Conservation (phyloP, 371 early-diverging fungal species). For the Actinomortierella wolfii region DNA sequence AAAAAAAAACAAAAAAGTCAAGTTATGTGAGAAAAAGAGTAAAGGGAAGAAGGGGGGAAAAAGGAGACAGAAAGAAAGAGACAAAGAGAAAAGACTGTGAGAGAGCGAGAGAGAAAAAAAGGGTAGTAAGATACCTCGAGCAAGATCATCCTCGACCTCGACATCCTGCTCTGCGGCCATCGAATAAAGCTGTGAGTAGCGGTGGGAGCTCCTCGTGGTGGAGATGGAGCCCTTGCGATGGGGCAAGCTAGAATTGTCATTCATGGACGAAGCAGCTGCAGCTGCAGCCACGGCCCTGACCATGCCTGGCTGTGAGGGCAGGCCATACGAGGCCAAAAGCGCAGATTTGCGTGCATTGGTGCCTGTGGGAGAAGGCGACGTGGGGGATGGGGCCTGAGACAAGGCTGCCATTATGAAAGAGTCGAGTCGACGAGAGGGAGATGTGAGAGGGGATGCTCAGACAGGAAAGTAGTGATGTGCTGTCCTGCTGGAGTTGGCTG, state of each 20-base stretch:
- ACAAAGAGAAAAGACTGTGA: neutral
- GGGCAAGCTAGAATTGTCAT: constrained; percentile 12
- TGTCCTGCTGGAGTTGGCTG: constrained; percentile 12
- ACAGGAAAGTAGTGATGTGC: neutral
- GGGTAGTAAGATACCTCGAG: constrained; percentile 57
- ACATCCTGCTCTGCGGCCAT: constrained; percentile 94
- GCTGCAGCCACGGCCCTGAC: constrained; percentile 42
- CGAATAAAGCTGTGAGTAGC: constrained; percentile 91
- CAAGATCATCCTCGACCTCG: constrained; percentile 93
- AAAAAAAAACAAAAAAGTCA: no score
- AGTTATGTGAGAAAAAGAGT: no score
- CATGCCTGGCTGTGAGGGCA: constrained; percentile 44
- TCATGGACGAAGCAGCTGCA: constrained; percentile 28
- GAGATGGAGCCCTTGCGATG: constrained; percentile 45
- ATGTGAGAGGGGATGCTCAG: no score
- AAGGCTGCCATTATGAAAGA: no score
- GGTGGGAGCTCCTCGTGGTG: constrained; percentile 48
- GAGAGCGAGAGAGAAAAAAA: neutral
- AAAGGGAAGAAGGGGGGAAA: neutral
- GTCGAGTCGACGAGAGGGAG: no score
- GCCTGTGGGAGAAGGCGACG: constrained; percentile 32
- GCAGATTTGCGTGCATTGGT: constrained; percentile 40
- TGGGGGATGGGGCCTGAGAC: constrained; percentile 2
- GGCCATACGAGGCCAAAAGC: constrained; percentile 43
- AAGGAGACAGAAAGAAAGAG: neutral